Evolutionary conservation across 371 early-diverging fungal species (phyloP).

Genomic region (Mortierella sp.): DNA sequence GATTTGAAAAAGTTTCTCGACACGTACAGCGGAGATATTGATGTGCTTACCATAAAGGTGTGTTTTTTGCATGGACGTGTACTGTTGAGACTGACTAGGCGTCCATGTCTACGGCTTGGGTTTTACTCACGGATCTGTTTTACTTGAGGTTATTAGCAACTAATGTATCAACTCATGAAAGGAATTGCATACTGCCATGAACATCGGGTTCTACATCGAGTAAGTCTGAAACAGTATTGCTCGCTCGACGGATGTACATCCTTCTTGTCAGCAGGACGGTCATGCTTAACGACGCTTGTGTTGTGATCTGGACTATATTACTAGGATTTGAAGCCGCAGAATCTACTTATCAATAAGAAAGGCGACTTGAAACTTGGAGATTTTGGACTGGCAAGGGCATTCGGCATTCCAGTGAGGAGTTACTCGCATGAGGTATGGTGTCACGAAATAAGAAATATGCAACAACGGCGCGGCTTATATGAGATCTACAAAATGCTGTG

Average conservation of each 20-base stretch:
- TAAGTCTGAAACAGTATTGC: too few relatives aligned
- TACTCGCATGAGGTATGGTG: constrained; percentile 94
- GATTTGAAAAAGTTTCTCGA: constrained; percentile 95
- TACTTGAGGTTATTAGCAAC: constrained; percentile 58
- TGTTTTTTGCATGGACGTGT: neutral
- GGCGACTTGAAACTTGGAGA: constrained; percentile 96
- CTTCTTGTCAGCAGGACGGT: too few relatives aligned
- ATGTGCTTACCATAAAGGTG: constrained; percentile 80
- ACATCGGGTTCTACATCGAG: constrained; percentile 82
- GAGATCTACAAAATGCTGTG: constrained; percentile 1
- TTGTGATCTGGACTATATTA: neutral
- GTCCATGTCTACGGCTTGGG: neutral
- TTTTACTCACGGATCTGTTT: neutral
- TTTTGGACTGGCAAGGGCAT: constrained; percentile 97
- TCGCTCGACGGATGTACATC: too few relatives aligned
- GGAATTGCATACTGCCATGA: constrained; percentile 87
- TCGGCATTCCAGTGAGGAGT: constrained; percentile 96
- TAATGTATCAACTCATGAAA: constrained; percentile 84
- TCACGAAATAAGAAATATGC: neutral
- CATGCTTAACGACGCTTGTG: too few relatives aligned
- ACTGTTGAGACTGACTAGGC: too few relatives aligned
- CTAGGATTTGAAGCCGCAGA: constrained; percentile 90
- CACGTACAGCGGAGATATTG: constrained; percentile 82
- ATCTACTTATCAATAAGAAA: constrained; percentile 82
- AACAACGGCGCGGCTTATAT: neutral